phyloP scores from a whole-genome alignment of 805 yeast species.

The Lipomyces sp. region DNA sequence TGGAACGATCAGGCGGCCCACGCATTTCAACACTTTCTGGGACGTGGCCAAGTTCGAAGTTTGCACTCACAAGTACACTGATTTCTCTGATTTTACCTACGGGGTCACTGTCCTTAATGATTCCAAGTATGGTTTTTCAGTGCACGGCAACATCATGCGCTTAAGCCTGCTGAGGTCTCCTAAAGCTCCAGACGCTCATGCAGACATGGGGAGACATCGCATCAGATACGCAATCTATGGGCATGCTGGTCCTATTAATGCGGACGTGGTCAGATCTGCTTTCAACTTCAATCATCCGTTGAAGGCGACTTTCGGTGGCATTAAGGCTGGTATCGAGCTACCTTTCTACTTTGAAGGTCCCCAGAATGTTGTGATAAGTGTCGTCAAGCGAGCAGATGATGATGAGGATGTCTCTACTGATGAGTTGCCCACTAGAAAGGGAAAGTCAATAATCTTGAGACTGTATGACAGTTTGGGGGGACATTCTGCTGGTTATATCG shows the following conservation, averaged over 20 bases:
- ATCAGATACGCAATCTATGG: slow-evolving; percentile 86
- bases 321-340: slow-evolving; percentile 41
- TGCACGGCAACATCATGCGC: slow-evolving; percentile 91
- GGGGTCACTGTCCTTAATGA: slow-evolving; percentile 87
- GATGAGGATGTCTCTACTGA: slow-evolving; percentile 55
- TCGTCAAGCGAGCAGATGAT: slow-evolving; percentile 86
- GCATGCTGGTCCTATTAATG: slow-evolving; percentile 67
- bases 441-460: slow-evolving; percentile 65
- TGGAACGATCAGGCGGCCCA: slow-evolving; percentile 89
- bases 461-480: slow-evolving; percentile 92
- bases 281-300: slow-evolving; percentile 74
- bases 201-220: slow-evolving; percentile 88
- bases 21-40: slow-evolving; percentile 95
- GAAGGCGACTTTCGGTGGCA: slow-evolving; percentile 35
- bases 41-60: slow-evolving; percentile 96
- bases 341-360: slow-evolving; percentile 54
- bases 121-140: slow-evolving; percentile 87
- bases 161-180: slow-evolving; percentile 86
- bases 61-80: slow-evolving; percentile 92
- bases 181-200: slow-evolving; percentile 90
- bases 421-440: slow-evolving; percentile 49
- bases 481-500: slow-evolving; percentile 57
- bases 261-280: slow-evolving; percentile 71
- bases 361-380: slow-evolving; percentile 66
- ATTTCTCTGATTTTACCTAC: slow-evolving; percentile 80